Evolutionary conservation across 208 protist genomes (phyloP), one percentile per base, ranked within the genome.

Genomic region (Leishmania major): DNA sequence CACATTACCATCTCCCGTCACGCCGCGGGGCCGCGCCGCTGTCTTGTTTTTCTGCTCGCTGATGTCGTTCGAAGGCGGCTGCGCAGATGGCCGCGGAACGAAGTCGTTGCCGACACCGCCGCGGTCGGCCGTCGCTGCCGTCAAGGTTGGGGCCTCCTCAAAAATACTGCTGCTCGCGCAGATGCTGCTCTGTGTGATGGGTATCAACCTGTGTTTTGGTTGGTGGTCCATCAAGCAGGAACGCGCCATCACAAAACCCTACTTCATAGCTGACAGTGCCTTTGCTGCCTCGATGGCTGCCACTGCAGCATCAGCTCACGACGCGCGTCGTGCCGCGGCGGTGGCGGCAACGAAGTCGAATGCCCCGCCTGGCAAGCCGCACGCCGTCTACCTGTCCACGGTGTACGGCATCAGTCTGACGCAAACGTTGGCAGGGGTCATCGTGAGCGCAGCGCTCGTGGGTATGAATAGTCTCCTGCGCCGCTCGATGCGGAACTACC

Each of bases 191-290:
- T 95, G 91, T 74, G 83, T 91, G 35, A 78, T 80, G 8, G 94
- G 94, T 53, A 96, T 97, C 83, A 95, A 95, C 84, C 43, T 94
- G 19, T 96, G 92, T 78, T 96, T 97, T 86, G 89, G 87, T 28
- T 82, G 92, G 75, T 97, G 94, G 93, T 95, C 93, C 3, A 80
- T 97, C n/a, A 93, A 95, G 79, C 92, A 96, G 81, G 92, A 97
- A 79, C 91, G 93, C 3, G 75, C 94, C 47, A 85, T 96, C 13
- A 97, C 87, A 53, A 90, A 92, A 70, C 91, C 92, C 1, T 97
- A 97, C 80, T 22, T 66, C 55, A 35, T 84, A 51, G 25, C 5
- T 40, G 79, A 70, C 11, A 72, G 43, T 5, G 35, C 49, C 6
- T 66, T 78, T 31, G 55, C 75, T 1, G 35, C 75, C n/a, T 60